Percentiles rank a stretch among this genome's conserved stretches.
These are phyloP conservation scores for Flagelloscypha sp. DNA, from an alignment of 768 basidiomycete genomes.

Conservation along the genomic window DNA sequence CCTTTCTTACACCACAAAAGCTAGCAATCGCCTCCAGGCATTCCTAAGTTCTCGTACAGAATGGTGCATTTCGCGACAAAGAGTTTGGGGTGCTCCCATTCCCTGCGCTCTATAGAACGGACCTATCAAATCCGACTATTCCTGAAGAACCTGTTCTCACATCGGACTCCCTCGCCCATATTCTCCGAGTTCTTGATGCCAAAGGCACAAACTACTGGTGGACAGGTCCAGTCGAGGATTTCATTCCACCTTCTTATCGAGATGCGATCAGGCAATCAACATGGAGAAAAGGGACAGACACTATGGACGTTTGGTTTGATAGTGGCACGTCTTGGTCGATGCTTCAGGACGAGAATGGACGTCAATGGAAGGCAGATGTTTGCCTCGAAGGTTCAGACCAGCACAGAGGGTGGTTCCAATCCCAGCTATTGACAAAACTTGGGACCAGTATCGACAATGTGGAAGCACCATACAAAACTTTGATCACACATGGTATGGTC, in stretches of 20 bases:
- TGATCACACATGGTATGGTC: conserved; percentile 97
- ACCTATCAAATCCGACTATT: conserved; percentile 47
- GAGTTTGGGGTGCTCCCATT: conserved; percentile 96
- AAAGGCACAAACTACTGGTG: conserved; percentile 88
- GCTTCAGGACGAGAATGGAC: conserved; percentile 35
- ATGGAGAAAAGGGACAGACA: conserved; percentile 83
- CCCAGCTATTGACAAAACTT: conserved; percentile 78
- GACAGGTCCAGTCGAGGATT: conserved; percentile 76
- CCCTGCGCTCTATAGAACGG: conserved; percentile 75
- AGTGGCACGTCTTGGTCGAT: conserved; percentile 93
- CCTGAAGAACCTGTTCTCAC: conserved; percentile 70
- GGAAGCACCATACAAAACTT: conserved; percentile 53
- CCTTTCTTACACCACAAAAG: conserved; percentile 28
- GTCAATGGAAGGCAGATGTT: conserved; percentile 56
- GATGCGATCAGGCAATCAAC: conserved; percentile 29
- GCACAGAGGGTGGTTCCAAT: conserved; percentile 99
- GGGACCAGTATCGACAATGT: conserved; percentile 31
- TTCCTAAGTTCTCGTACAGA: conserved; percentile 86
- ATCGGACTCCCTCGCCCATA: conserved; percentile 57
- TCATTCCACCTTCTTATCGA: conserved; percentile 56
- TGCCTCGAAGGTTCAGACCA: conserved; percentile 96
- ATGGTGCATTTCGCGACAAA: conserved; percentile 98
- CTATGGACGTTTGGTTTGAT: conserved; percentile 99
- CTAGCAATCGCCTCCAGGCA: conserved; percentile 79
- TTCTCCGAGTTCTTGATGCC: conserved; percentile 61